Evolutionary conservation across 129 eudicot genomes (phyloP), one percentile per base, ranked within the genome.

Genomic region (Flaveria sonorensis): DNA sequence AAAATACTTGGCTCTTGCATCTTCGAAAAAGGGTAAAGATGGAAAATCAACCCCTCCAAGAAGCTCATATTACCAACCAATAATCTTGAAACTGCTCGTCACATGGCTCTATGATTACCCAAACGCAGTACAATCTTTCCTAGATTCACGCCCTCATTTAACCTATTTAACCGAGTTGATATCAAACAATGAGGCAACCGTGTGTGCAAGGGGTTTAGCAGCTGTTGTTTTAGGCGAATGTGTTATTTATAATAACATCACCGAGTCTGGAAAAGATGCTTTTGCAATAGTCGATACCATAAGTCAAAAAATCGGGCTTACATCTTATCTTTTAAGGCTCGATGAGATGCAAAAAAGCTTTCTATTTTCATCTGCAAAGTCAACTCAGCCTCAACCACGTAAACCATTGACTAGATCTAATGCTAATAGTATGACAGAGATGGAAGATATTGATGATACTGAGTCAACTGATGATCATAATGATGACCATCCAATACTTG

Each of bases 1-100:
- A 79, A 91, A 91, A 86, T 94, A 89, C 84, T 75, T 94, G 74
- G 96, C 97, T 73, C 89, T 94, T 78, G 91, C 99, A 75, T 91
- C 97, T 73, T 89, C 97, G 63, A 81, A 81, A 77, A 89, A 72
- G 50, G 80, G 77, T 43, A 88, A 92, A 80, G 97, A 87, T 55
- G 97, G 88, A 81, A 94, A 89, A 79, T 77, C 88, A 46, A 79
- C 75, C 2, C 55, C 87, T 60, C 80, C 90, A 11, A 84, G 59
- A 73, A 76, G 83, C 57, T n/a, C n/a, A 9, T 89, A 84, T 81
- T 82, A 86, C 63, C 96, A 94, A 75, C 89, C 96, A 66, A 83
- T 91, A 53, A 91, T 94, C 65, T 73, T 94, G 78, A 94, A 94
- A 80, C 87, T 94, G 70, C 89, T 94, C 8, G 80, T 94, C 72